phyloP scores from a whole-genome alignment of 805 yeast species.

The Suhomyces sp. region DNA sequence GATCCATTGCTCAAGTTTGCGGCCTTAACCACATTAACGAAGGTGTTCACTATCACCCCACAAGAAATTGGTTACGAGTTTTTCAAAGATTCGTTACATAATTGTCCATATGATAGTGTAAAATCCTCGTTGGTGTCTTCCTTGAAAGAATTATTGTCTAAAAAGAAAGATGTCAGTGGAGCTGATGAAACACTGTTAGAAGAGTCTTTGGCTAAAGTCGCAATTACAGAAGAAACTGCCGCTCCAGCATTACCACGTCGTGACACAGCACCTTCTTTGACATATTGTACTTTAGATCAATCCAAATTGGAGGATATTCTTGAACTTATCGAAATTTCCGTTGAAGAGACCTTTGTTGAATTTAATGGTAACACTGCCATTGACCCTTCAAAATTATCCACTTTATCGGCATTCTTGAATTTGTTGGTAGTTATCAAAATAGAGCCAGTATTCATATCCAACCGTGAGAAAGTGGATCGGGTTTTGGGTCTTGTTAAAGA shows the following conservation, averaged over 20 bases:
- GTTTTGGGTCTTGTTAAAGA: constrained; percentile 16
- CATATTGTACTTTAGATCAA: constrained; percentile 43
- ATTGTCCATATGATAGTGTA: constrained; percentile 64
- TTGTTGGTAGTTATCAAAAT: constrained; percentile 40
- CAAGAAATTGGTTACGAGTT: constrained; percentile 60
- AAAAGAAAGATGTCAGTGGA: constrained; percentile 21
- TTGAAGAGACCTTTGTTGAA: constrained; percentile 35
- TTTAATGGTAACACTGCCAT: constrained; percentile 15
- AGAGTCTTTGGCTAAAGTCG: background rate
- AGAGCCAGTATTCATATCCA: constrained; percentile 16
- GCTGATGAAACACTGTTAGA: constrained; percentile 1
- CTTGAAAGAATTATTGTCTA: constrained; percentile 62
- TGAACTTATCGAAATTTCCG: constrained; percentile 37
- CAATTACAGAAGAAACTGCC: constrained; percentile 1
- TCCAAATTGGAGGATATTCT: constrained; percentile 44
- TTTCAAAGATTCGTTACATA: constrained; percentile 58
- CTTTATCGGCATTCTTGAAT: constrained; percentile 57
- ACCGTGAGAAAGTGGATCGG: constrained; percentile 14
- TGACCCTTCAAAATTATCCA: constrained; percentile 33
- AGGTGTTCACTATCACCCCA: constrained; percentile 56
- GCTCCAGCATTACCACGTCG: constrained; percentile 22
- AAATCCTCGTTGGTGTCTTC: constrained; percentile 63
- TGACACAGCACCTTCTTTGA: constrained; percentile 22
- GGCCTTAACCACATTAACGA: constrained; percentile 61
- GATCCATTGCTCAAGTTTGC: constrained; percentile 36